phyloP scores from a whole-genome alignment of 805 yeast species.

The Hanseniaspora thailandica region DNA sequence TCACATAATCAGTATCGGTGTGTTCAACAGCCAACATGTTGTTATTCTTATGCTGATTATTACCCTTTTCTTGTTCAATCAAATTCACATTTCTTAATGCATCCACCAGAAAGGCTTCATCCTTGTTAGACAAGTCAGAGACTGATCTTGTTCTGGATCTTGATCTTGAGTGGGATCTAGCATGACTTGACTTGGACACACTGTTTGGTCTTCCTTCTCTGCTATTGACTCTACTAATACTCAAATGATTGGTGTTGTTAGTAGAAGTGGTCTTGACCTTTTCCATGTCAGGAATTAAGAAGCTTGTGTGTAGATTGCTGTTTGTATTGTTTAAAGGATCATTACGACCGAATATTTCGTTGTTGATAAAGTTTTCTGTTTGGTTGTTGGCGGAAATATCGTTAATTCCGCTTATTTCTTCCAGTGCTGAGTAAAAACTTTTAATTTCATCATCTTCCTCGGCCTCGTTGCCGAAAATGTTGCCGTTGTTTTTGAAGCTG shows the following conservation, averaged over 20 bases:
- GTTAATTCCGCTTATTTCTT: not conserved
- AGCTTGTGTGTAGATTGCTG: not conserved
- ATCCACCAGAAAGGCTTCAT: not conserved
- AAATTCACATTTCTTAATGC: not conserved
- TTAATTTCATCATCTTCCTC: constrained; percentile 5
- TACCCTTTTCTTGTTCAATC: not conserved
- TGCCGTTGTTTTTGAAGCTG: not conserved
- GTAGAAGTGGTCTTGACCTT: not conserved
- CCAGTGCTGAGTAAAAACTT: constrained; percentile 10
- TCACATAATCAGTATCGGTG: not conserved
- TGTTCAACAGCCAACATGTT: not conserved
- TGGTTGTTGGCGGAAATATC: not conserved
- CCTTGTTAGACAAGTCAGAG: constrained; percentile 2
- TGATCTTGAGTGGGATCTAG: constrained; percentile 19
- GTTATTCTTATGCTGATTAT: no score
- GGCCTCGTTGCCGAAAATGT: not conserved
- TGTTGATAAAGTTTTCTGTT: not conserved
- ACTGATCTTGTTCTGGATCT: constrained; percentile 14
- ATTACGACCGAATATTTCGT: not conserved
- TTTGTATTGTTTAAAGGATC: not conserved
- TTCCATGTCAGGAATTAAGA: constrained; percentile 4
- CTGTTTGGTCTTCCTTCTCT: constrained; percentile 13
- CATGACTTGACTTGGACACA: constrained; percentile 7
- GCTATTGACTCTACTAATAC: not conserved
- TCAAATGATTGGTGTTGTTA: not conserved